A percentile compares a stretch with the other conserved stretches of the same genome.
phyloP scores from a whole-genome alignment of 805 yeast genomes.

The Saccharomycopsis sp. region DNA sequence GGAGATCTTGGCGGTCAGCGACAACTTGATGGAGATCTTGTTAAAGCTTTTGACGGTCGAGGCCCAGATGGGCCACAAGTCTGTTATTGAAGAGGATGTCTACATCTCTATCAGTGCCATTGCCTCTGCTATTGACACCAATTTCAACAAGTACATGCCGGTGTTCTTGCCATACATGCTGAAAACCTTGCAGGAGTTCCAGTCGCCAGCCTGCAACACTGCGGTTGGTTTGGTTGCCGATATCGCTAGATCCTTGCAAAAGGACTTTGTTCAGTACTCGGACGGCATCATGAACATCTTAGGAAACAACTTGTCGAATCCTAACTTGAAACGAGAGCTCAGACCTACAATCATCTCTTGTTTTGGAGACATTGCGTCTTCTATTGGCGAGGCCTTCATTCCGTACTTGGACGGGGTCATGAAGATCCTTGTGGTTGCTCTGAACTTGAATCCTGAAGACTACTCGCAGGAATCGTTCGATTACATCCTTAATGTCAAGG shows the following conservation, averaged over 20 bases:
- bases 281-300: constrained; percentile 78
- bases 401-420: constrained; percentile 76
- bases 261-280: constrained; percentile 63
- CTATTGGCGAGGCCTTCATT: constrained; percentile 70
- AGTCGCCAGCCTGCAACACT: constrained; percentile 75
- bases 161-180: constrained; percentile 78
- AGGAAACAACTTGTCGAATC: constrained; percentile 63
- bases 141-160: constrained; percentile 70
- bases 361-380: constrained; percentile 92
- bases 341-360: constrained; percentile 86
- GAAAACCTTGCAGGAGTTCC: constrained; percentile 73
- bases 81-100: constrained; percentile 89
- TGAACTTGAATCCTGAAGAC: constrained; percentile 57
- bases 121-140: constrained; percentile 69
- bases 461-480: constrained; percentile 69
- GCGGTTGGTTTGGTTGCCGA: constrained; percentile 96
- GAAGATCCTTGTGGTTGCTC: constrained; percentile 66
- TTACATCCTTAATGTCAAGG: constrained; percentile 64
- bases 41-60: constrained; percentile 58
- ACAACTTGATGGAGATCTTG: constrained; percentile 77
- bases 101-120: constrained; percentile 88
- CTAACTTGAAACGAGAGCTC: constrained; percentile 67
- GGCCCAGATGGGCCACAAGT: constrained; percentile 46
- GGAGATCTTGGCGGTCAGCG: constrained; percentile 64
- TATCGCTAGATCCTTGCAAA: constrained; percentile 82